phyloP scores from a whole-genome alignment of 2,329 filamentous ascomycete species.

The Diplodia corticola region DNA sequence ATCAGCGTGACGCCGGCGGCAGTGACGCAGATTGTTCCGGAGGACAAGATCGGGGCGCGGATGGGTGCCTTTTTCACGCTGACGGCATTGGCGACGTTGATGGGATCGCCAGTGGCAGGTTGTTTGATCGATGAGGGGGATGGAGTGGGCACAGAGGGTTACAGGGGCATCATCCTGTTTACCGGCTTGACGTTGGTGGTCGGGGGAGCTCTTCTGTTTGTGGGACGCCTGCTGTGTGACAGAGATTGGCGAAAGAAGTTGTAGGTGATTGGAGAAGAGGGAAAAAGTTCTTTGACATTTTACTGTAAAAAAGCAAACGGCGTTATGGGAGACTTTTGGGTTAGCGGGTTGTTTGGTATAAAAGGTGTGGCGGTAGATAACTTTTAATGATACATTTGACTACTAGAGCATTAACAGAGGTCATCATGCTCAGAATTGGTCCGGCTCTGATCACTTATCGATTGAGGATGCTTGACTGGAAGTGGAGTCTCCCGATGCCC shows the following conservation, averaged over 20 bases:
- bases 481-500: not conserved
- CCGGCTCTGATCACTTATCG: not conserved
- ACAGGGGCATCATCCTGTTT: not conserved
- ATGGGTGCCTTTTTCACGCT: slow-evolving; percentile 22
- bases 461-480: not conserved
- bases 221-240: not conserved
- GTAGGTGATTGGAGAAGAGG: not conserved
- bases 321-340: no score
- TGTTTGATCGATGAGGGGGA: slow-evolving; percentile 12
- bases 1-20: slow-evolving; percentile 21
- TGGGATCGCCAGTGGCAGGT: slow-evolving; percentile 21
- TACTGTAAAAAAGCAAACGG: no score
- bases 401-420: no score
- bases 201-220: not conserved
- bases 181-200: not conserved
- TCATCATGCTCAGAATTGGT: not conserved
- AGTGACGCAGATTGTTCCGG: slow-evolving; percentile 21
- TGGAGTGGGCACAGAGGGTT: not conserved
- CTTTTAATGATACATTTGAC: no score
- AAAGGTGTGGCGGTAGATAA: no score
- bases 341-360: no score
- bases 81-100: slow-evolving; percentile 11
- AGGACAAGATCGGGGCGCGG: slow-evolving; percentile 19
- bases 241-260: not conserved
- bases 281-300: not conserved